Base-by-base conservation (phyloP, 2,329 filamentous ascomycete species). In the Hypoxylon rubiginosum region DNA sequence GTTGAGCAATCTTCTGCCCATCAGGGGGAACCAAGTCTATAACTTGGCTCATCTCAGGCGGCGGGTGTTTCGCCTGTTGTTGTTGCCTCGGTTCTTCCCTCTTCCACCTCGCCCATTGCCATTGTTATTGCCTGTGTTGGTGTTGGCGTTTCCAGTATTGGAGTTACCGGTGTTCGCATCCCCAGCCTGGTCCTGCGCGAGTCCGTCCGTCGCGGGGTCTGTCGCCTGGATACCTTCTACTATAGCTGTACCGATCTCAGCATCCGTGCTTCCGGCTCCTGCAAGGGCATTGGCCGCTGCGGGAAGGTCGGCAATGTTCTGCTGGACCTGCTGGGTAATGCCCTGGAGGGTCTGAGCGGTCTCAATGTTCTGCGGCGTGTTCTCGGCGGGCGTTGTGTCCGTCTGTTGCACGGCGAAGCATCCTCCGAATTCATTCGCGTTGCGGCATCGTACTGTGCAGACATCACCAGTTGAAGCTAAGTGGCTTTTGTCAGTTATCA, bases 321-420 rank as follows among this genome's bases (percentile, higher is more conserved):
- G 77, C 60, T 76, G 70, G 50, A 83, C 76, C 73, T 84, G 81
- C 13, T 72, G 73, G 2, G 72, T 70, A 61, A 83, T 78, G 26
- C 67, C 78, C 19, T 77, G 70, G 8, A 81, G 77, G 0, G 77
- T 78, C 68, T 82, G 79, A 11, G 76, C 74, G 5, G 82, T 82
- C 4, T 69, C 60, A 70, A 84, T 79, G 55, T 67, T 74, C 19
- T 68, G 63, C 19, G 78, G 72, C 6, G 68, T 72, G 71, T 79
- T 80, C 13, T 62, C 60, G 61, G 53, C 70, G 19, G 78, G 62
- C 0, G 61, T 70, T 3, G 64, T 63, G 54, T 83, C 82, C 19
- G 79, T 82, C 72, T 84, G 82, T 70, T 81, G 78, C 28, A 81
- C 74, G 13, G 79, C 75, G 59, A 82, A 76, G 70, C 80, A 82